Base-by-base conservation (phyloP, 306 rosid genomes). In the Corylus avellana region DNA sequence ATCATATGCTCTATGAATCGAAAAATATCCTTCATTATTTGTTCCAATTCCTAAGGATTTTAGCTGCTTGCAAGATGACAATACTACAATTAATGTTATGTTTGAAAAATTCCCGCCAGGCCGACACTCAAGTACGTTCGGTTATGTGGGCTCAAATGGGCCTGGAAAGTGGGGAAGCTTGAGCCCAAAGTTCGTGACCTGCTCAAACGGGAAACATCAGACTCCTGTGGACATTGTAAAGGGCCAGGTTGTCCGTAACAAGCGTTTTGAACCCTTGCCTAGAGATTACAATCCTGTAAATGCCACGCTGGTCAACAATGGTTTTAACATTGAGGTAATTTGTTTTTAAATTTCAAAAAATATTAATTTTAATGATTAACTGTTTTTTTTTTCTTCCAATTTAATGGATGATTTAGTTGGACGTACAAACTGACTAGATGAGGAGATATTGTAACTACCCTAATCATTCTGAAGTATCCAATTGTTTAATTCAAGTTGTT, bases 91-190 rank as follows among this genome's bases (percentile, higher is more conserved):
- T 32, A 32, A 32, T 32, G 2, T 32, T 32, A 32, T 42, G 20
- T 17, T 53, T 72, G 63, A 20, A 16, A 8, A 7, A 14, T 48
- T 66, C 51, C 8, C 4, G 42, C 13, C 70, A 10, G 75, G 63
- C 12, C 16, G 42, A 66, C 81, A 25, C n/a, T 25, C 74, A 54
- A 75, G 2, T 48, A 6, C 66, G 55, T 95, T 95, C 77, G 69
- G 88, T 12, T 95, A 95, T 79, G 6, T 20, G 10, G 97, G 97
- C 32, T 1, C 42, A 4, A 57, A 75, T 75, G 98, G 99, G 6
- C 98, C 97, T 17, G 32, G 49, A 10, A 71, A 80, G 5, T 92
- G 99, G 99, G 99, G 96, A 82, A 84, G 72, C 20, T 56, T 95
- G 78, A 86, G 79, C 73, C 94, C 97, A 58, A 2, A 3, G 1